A percentile compares a stretch with the other conserved stretches of the same genome.
Conservation (phyloP, 2,329 filamentous ascomycete species). For the Colletotrichum sp. region DNA sequence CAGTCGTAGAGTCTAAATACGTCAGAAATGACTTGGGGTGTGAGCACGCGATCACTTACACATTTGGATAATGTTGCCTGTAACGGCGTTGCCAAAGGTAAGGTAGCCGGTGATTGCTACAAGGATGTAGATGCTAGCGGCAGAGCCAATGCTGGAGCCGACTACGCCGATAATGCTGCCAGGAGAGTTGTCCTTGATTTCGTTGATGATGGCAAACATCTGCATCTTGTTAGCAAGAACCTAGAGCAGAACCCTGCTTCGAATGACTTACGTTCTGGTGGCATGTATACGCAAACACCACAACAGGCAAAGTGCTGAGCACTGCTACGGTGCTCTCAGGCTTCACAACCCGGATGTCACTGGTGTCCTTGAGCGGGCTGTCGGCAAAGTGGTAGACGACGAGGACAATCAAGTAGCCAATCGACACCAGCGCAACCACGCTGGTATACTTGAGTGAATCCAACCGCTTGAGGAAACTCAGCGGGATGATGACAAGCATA, state of each 20-base stretch:
- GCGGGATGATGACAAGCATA: slow-evolving; percentile 93
- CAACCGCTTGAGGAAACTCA: slow-evolving; percentile 88
- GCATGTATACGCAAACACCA: slow-evolving; percentile 99
- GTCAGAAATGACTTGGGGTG: slow-evolving; percentile 17
- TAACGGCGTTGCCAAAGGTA: slow-evolving; percentile 88
- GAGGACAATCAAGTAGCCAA: slow-evolving; percentile 90
- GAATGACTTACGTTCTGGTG: slow-evolving; percentile 82
- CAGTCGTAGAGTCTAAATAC: slow-evolving; percentile 67
- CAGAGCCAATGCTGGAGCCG: slow-evolving; percentile 82
- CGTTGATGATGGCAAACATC: slow-evolving; percentile 99
- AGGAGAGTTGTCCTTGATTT: slow-evolving; percentile 86
- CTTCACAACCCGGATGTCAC: slow-evolving; percentile 75
- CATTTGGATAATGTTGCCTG: slow-evolving; percentile 93
- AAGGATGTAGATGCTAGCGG: slow-evolving; percentile 85
- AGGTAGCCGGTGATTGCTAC: slow-evolving; percentile 96
- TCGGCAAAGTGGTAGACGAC: slow-evolving; percentile 92
- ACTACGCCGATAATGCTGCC: slow-evolving; percentile 80
- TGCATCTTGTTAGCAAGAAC: slow-evolving; percentile 42
- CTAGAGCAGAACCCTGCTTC: background rate
- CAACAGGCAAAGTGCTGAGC: slow-evolving; percentile 88
- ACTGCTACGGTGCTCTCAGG: slow-evolving; percentile 82
- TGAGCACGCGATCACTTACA: slow-evolving; percentile 58
- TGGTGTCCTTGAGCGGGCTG: slow-evolving; percentile 76
- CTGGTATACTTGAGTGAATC: slow-evolving; percentile 99
- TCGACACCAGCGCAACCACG: slow-evolving; percentile 87